phyloP scores from a whole-genome alignment of 2,329 filamentous ascomycete genomes.

The Cordyceps tenuipes region DNA sequence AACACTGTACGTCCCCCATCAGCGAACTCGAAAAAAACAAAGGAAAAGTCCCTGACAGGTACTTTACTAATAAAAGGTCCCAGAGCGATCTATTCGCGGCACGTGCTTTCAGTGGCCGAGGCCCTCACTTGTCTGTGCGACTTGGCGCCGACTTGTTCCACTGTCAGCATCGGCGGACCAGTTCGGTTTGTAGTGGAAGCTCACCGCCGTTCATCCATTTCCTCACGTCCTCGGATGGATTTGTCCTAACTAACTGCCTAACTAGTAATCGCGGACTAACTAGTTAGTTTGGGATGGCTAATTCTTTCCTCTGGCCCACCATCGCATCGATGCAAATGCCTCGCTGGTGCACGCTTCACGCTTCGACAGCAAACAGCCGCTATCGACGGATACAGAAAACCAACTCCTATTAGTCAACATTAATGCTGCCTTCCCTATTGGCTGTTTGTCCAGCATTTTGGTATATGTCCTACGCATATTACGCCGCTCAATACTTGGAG shows the following conservation, averaged over 20 bases:
- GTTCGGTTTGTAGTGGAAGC: neutral
- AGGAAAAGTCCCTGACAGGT: neutral
- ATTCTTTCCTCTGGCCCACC: neutral
- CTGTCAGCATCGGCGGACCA: neutral
- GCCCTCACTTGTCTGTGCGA: neutral
- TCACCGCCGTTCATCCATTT: neutral
- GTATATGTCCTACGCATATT: neutral
- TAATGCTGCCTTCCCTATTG: too few species aligned
- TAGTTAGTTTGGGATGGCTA: too few species aligned
- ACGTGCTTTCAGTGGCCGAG: conserved; percentile 4
- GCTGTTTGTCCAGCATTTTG: neutral
- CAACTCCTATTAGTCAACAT: too few species aligned
- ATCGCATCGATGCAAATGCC: neutral
- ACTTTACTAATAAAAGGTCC: too few species aligned
- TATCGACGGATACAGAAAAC: too few species aligned
- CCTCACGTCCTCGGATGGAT: neutral
- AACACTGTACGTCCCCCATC: neutral
- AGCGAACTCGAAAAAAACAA: neutral
- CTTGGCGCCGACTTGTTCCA: neutral
- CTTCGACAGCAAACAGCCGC: too few species aligned
- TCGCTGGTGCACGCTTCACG: neutral
- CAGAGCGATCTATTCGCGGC: neutral
- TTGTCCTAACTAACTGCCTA: too few species aligned
- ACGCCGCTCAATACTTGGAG: too few species aligned
- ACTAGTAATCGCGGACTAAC: too few species aligned